Percentiles rank a stretch among this genome's conserved stretches.
These are phyloP conservation scores for Thalassiosira profunda DNA, from an alignment of 108 stramenopile species.

Conservation along the genomic window DNA sequence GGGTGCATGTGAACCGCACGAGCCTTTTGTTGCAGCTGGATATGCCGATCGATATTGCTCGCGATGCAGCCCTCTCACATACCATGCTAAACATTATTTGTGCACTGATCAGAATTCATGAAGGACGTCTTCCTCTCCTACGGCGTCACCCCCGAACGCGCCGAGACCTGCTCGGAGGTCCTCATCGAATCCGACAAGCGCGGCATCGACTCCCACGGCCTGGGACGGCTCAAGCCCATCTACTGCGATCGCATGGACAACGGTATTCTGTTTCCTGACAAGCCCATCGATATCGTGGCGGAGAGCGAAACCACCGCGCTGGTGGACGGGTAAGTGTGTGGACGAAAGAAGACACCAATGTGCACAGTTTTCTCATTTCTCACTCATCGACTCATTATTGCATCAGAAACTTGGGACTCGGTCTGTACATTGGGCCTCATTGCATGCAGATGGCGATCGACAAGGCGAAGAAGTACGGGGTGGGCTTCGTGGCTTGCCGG, in stretches of 20 bases:
- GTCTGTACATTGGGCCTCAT: constrained; percentile 71
- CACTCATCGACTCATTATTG: too few species aligned
- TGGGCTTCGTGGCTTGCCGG: constrained; percentile 62
- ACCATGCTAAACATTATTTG: too few species aligned
- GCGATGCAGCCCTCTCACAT: too few species aligned
- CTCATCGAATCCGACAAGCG: constrained; percentile 72
- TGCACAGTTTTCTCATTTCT: too few species aligned
- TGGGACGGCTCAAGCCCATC: constrained; percentile 69
- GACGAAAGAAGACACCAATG: too few species aligned
- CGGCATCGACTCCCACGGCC: constrained; percentile 74
- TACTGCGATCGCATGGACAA: constrained; percentile 75
- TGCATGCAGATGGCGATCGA: constrained; percentile 78
- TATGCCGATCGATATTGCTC: too few species aligned
- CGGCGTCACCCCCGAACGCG: constrained; percentile 50
- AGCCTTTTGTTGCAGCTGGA: too few species aligned
- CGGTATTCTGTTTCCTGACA: constrained; percentile 57
- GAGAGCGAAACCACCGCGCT: constrained; percentile 58
- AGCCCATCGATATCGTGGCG: constrained; percentile 53
- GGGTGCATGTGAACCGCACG: too few species aligned
- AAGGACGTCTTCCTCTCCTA: constrained; percentile 61
- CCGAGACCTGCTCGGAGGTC: constrained; percentile 63
- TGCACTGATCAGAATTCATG: constrained; percentile 68
- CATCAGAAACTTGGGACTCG: constrained; percentile 63
- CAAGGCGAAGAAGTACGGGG: constrained; percentile 68
- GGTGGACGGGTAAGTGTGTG: too few species aligned